Evolutionary conservation across 805 yeast species (phyloP).

Genomic region (Metschnikowia orientalis): DNA sequence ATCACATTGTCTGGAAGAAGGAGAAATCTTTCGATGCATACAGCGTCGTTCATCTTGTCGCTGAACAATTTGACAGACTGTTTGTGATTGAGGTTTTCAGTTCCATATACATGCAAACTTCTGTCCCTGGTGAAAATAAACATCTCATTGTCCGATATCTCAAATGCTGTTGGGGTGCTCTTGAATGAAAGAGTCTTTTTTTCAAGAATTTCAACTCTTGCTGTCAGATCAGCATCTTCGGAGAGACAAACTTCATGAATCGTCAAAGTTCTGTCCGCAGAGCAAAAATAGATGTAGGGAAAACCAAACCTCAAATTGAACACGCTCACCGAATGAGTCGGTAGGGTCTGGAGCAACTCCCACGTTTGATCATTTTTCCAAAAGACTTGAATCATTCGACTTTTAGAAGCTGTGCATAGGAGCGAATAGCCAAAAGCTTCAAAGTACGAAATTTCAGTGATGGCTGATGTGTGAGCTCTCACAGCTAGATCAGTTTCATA

Average conservation of each 20-base stretch:
- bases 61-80: conserved; percentile 40
- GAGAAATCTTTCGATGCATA: conserved; percentile 43
- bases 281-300: conserved; percentile 44
- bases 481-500: conserved; percentile 21
- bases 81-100: conserved; percentile 29
- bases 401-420: conserved; percentile 51
- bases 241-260: conserved; percentile 38
- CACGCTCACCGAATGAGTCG: conserved; percentile 53
- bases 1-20: conserved; percentile 26
- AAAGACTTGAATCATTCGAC: conserved; percentile 59
- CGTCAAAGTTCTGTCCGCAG: conserved; percentile 59
- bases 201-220: conserved; percentile 20
- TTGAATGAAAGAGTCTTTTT: conserved; percentile 50
- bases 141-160: conserved; percentile 34
- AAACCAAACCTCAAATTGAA: conserved; percentile 31
- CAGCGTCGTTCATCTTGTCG: conserved; percentile 36
- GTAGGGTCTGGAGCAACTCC: conserved; percentile 57
- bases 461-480: conserved; percentile 49
- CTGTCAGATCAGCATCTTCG: conserved; percentile 16
- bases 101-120: conserved; percentile 37
- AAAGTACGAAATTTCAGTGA: conserved; percentile 43
- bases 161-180: conserved; percentile 46
- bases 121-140: conserved; percentile 53
- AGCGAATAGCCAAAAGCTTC: conserved; percentile 24
- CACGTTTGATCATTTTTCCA: conserved; percentile 30